Evolutionary conservation across 2,329 filamentous ascomycete genomes (phyloP).

Genomic region (Cryphonectria naterciae): DNA sequence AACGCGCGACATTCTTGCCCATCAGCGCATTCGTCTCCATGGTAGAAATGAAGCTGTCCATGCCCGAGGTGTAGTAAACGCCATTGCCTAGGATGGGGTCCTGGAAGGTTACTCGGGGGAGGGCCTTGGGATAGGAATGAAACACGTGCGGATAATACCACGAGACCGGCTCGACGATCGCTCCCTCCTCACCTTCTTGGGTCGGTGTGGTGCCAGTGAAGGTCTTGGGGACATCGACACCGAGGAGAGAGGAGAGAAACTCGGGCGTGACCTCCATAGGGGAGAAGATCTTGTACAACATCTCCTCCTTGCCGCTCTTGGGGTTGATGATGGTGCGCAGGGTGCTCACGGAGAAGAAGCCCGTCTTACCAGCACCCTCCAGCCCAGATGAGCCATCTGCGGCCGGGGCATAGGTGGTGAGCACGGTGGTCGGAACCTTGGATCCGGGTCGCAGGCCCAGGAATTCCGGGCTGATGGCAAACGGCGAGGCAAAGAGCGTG

Average conservation of each 20-base stretch:
- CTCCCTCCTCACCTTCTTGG: constrained; percentile 35
- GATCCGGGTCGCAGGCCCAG: constrained; percentile 69
- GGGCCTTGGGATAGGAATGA: constrained; percentile 82
- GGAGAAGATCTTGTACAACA: constrained; percentile 69
- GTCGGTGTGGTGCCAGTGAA: constrained; percentile 27
- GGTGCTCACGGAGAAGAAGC: constrained; percentile 86
- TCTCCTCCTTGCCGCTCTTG: constrained; percentile 55
- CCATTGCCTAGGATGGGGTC: constrained; percentile 70
- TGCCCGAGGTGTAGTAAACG: constrained; percentile 73
- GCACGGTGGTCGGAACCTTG: constrained; percentile 71
- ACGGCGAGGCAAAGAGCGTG: constrained; percentile 82
- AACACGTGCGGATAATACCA: constrained; percentile 82
- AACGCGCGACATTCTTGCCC: constrained; percentile 80
- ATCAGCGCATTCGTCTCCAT: constrained; percentile 97
- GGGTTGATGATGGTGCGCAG: constrained; percentile 68
- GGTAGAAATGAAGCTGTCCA: constrained; percentile 93
- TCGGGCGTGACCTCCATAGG: constrained; percentile 54
- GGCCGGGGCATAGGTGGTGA: constrained; percentile 75
- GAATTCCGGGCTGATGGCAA: constrained; percentile 69
- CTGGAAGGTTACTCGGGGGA: constrained; percentile 87
- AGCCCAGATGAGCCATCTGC: constrained; percentile 55
- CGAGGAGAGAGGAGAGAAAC: constrained; percentile 59
- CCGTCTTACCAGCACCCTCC: constrained; percentile 69
- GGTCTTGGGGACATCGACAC: constrained; percentile 49
- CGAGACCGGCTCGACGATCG: constrained; percentile 57